These are phyloP conservation scores for Fraxinus angustifolia DNA, from an alignment of 305 asterid species.

Conservation along the genomic window DNA sequence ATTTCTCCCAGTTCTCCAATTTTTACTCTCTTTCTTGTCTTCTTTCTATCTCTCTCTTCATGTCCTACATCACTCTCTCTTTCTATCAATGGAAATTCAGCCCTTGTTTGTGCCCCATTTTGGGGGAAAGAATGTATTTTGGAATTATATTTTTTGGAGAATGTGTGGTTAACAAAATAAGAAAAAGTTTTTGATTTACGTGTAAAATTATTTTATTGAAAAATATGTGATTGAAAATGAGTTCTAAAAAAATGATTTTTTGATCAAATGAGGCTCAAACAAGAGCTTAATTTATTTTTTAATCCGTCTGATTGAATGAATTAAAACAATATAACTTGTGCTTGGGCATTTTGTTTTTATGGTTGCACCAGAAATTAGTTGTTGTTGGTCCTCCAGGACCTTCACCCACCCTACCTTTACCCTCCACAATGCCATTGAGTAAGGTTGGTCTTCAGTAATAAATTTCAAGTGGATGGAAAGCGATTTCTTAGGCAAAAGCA, in stretches of 20 bases:
- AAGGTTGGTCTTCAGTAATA: constrained; percentile 9
- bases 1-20: background rate
- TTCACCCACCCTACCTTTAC: background rate
- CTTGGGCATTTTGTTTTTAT: background rate
- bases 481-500: background rate
- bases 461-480: constrained; percentile 7
- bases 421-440: background rate
- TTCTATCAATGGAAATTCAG: background rate
- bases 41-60: background rate
- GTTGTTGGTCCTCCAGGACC: background rate
- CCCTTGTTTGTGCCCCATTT: background rate
- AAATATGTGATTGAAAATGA: background rate
- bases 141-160: background rate
- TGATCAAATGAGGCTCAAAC: background rate
- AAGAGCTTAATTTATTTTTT: background rate
- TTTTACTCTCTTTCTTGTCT: background rate
- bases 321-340: background rate
- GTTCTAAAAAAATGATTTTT: background rate
- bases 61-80: background rate
- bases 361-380: background rate
- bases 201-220: background rate
- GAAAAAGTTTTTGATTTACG: background rate
- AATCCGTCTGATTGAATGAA: background rate
- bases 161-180: background rate
- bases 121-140: background rate